A percentile compares a stretch with the other conserved stretches of the same genome.
phyloP scores from a whole-genome alignment of 2,329 filamentous ascomycete species.

The Aspergillus aculeatus region DNA sequence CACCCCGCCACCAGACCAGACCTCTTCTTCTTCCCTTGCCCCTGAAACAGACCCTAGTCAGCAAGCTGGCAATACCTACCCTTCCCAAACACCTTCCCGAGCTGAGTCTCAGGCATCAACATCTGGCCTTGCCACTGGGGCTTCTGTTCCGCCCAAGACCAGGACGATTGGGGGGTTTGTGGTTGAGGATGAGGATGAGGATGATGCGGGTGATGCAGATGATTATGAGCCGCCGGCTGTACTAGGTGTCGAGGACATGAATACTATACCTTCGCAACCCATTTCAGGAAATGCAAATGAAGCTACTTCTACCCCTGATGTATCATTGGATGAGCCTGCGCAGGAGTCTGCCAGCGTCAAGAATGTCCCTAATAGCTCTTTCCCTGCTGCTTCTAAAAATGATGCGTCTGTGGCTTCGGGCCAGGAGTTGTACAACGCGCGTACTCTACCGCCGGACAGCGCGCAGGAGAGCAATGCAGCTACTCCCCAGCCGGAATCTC shows the following conservation, averaged over 20 bases:
- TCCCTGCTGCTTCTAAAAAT: slow-evolving; percentile 48
- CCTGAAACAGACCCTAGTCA: slow-evolving; percentile 31
- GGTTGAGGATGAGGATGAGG: slow-evolving; percentile 61
- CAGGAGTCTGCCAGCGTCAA: slow-evolving; percentile 49
- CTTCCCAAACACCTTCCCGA: slow-evolving; percentile 35
- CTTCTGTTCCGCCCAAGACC: slow-evolving; percentile 43
- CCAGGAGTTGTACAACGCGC: slow-evolving; percentile 39
- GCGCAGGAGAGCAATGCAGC: slow-evolving; percentile 39
- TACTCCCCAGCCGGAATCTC: slow-evolving; percentile 45
- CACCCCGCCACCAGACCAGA: slow-evolving; percentile 20
- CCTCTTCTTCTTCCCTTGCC: slow-evolving; percentile 15
- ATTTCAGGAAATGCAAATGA: slow-evolving; percentile 57
- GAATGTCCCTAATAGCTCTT: slow-evolving; percentile 53
- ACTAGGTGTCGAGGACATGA: slow-evolving; percentile 50
- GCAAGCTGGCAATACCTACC: slow-evolving; percentile 27
- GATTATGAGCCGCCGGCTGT: slow-evolving; percentile 56
- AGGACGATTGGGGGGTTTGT: slow-evolving; percentile 62
- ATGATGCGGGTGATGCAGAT: slow-evolving; percentile 50
- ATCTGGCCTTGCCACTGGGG: slow-evolving; percentile 30
- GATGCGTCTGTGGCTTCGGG: slow-evolving; percentile 37
- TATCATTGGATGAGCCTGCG: slow-evolving; percentile 59
- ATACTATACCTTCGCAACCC: slow-evolving; percentile 53
- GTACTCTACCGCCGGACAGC: slow-evolving; percentile 30
- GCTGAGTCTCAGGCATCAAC: slow-evolving; percentile 37
- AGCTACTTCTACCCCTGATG: slow-evolving; percentile 57